Percentiles rank a stretch among this genome's conserved stretches.
Conservation (phyloP, 345 rosid genomes). For the Eucalyptus lansdowneana region DNA sequence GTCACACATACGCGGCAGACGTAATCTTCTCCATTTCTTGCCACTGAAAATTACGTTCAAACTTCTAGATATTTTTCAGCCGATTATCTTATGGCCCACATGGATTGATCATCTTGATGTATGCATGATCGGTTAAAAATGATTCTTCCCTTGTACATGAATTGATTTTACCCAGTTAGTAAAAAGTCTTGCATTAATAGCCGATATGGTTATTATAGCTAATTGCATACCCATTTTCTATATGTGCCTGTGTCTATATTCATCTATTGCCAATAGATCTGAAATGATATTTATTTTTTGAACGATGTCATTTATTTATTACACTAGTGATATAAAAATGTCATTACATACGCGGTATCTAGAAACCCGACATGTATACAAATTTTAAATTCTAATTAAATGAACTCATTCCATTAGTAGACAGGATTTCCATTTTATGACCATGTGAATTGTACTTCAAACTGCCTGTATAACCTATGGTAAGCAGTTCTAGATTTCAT, state of each 20-base stretch:
- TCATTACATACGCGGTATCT: fast-evolving
- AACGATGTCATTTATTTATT: not conserved
- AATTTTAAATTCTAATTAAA: not conserved
- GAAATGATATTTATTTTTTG: not conserved
- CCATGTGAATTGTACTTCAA: not conserved
- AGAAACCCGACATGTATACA: not conserved
- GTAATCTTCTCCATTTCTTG: not conserved
- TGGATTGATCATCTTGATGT: not conserved
- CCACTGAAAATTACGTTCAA: not conserved
- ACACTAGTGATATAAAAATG: not conserved
- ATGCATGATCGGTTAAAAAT: not conserved
- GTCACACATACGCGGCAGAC: not conserved
- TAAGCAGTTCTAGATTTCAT: no score
- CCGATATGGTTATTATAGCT: not conserved
- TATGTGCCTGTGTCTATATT: not conserved
- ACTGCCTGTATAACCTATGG: not conserved
- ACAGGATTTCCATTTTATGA: not conserved
- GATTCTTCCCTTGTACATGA: not conserved
- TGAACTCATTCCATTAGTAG: not conserved
- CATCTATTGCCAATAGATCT: not conserved
- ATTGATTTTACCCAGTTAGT: not conserved
- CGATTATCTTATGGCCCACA: not conserved
- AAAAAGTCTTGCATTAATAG: not conserved
- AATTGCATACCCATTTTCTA: not conserved
- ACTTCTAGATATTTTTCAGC: not conserved